A percentile compares a stretch with the other conserved stretches of the same genome.
Conservation (phyloP, 768 basidiomycete species). For the Butyriboletus loyo region DNA sequence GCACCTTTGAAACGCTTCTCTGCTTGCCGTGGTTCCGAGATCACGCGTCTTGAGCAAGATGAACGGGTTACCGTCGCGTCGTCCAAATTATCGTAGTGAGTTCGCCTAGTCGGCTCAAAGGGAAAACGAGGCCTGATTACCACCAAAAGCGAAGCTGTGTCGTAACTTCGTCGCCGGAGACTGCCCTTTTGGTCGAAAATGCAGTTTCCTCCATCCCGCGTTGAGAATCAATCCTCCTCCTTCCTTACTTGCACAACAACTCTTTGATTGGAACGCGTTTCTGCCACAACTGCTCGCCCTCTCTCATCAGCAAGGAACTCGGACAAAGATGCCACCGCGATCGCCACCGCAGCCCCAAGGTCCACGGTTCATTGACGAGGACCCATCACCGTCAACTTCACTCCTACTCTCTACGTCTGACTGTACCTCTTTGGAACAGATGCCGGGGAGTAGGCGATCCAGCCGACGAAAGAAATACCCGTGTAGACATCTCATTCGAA, state of each 20-base stretch:
- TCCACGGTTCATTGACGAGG: slow-evolving; percentile 18
- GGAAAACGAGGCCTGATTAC: neutral
- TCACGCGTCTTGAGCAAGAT: slow-evolving; percentile 9
- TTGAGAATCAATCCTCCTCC: slow-evolving; percentile 8
- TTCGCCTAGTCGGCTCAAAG: slow-evolving; percentile 3
- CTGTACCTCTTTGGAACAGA: slow-evolving; percentile 13
- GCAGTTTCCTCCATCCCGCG: slow-evolving; percentile 37
- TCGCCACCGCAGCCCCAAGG: slow-evolving; percentile 7
- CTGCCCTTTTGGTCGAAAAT: slow-evolving; percentile 37
- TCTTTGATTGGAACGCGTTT: slow-evolving; percentile 17
- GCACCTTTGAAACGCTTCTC: neutral
- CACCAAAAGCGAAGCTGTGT: slow-evolving; percentile 35
- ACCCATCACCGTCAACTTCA: slow-evolving; percentile 14
- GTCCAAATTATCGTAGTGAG: slow-evolving; percentile 33
- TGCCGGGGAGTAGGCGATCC: neutral
- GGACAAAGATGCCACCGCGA: neutral
- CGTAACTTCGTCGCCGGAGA: slow-evolving; percentile 34
- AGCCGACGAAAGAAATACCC: slow-evolving; percentile 32
- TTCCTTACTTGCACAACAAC: slow-evolving; percentile 14
- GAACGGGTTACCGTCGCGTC: slow-evolving; percentile 10
- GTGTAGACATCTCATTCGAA: slow-evolving; percentile 41
- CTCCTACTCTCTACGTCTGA: slow-evolving; percentile 24
- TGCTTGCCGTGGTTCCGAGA: neutral
- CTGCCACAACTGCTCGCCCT: slow-evolving; percentile 14
- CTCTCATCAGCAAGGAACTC: slow-evolving; percentile 3